Evolutionary conservation across 768 basidiomycete species (phyloP).

Genomic region (Hericium coralloides): DNA sequence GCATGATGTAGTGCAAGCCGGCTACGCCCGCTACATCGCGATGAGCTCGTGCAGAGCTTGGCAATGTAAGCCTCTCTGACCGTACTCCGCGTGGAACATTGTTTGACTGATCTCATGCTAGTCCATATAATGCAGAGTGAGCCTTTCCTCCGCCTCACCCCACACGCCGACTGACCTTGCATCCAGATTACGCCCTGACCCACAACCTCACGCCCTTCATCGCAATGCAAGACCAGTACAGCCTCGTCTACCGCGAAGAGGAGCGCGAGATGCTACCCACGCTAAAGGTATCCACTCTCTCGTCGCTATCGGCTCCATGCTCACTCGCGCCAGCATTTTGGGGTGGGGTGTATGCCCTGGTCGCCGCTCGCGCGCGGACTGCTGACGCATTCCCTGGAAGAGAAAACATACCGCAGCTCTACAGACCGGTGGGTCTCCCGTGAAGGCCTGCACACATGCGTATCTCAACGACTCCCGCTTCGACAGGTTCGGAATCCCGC

Average conservation of each 20-base stretch:
- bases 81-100: neutral
- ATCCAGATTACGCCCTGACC: constrained; percentile 31
- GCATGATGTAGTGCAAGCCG: constrained; percentile 36
- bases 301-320: neutral
- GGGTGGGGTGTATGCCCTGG: constrained; percentile 29
- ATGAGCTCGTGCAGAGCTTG: constrained; percentile 29
- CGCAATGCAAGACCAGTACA: constrained; percentile 58
- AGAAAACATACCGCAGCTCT: constrained; percentile 16
- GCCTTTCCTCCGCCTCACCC: neutral
- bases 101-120: neutral
- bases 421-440: constrained; percentile 15
- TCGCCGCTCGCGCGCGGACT: constrained; percentile 27
- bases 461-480: too few relatives aligned
- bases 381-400: constrained; percentile 18
- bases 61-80: constrained; percentile 18
- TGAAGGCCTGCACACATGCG: too few relatives aligned
- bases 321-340: constrained; percentile 14
- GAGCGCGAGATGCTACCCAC: constrained; percentile 51
- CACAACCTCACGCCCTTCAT: constrained; percentile 43
- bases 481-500: neutral
- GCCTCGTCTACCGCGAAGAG: constrained; percentile 50
- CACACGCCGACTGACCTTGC: neutral
- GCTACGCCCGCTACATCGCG: constrained; percentile 33
- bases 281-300: constrained; percentile 20
- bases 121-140: constrained; percentile 18